Evolutionary conservation across 78 protist genomes (phyloP).

Genomic region (Cyanophora paradoxa): DNA sequence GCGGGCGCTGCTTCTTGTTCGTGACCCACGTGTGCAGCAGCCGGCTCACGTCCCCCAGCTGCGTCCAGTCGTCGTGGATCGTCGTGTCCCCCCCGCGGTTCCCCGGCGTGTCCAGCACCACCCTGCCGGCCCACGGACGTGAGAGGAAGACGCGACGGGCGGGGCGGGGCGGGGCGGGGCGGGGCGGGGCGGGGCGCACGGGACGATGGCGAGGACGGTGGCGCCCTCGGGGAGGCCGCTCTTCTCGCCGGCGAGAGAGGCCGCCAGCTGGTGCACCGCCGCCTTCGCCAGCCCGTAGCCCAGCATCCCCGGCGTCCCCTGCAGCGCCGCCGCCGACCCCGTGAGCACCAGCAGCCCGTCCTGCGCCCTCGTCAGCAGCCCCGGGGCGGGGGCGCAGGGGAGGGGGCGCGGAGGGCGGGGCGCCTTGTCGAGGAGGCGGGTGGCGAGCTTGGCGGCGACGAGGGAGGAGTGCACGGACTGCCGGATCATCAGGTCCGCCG

Average conservation of each 20-base stretch:
- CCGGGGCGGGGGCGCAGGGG: not conserved
- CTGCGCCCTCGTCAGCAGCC: no score
- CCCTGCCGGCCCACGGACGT: not conserved
- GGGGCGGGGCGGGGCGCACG: slow-evolving; percentile 3
- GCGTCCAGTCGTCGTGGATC: slow-evolving; percentile 84
- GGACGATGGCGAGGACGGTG: slow-evolving; percentile 51
- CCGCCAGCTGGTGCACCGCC: slow-evolving; percentile 60
- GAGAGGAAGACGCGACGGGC: no score
- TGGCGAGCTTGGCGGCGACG: no score
- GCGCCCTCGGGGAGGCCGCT: slow-evolving; percentile 48
- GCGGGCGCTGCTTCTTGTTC: not conserved
- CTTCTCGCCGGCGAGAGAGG: slow-evolving; percentile 37
- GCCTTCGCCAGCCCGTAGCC: slow-evolving; percentile 74
- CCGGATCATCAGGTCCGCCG: slow-evolving; percentile 43
- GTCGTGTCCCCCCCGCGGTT: slow-evolving; percentile 76
- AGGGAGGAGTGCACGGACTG: slow-evolving; percentile 41
- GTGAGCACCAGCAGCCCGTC: slow-evolving; percentile 60
- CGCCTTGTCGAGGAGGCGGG: not conserved
- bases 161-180: no score
- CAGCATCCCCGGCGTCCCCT: slow-evolving; percentile 58
- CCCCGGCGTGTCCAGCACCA: slow-evolving; percentile 67
- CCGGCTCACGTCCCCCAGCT: slow-evolving; percentile 43
- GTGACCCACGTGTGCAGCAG: slow-evolving; percentile 36
- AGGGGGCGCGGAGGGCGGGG: not conserved
- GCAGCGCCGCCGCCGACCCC: slow-evolving; percentile 54